These are phyloP conservation scores for Ilyonectria robusta DNA, from an alignment of 2,329 filamentous ascomycete genomes.

Conservation along the genomic window DNA sequence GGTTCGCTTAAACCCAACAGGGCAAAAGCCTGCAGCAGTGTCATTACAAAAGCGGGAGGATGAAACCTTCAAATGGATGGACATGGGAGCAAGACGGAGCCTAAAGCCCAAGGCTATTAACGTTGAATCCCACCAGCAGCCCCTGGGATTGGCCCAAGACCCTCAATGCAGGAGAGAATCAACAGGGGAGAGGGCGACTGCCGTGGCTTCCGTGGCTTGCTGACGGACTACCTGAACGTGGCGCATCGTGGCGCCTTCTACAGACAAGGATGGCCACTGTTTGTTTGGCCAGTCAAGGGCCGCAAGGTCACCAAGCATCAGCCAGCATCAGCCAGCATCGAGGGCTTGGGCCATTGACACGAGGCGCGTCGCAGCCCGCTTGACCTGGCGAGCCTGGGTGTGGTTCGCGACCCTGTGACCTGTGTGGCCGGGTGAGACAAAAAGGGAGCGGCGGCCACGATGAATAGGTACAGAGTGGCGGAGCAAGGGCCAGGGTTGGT, in stretches of 20 bases:
- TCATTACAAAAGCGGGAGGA: neutral
- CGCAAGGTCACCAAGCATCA: neutral
- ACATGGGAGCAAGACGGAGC: neutral
- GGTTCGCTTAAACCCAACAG: neutral
- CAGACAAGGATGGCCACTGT: constrained; percentile 24
- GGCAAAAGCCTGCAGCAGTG: neutral
- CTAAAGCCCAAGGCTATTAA: neutral
- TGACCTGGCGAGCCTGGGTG: constrained; percentile 1
- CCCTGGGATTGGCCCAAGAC: constrained; percentile 2
- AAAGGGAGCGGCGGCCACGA: constrained; percentile 6
- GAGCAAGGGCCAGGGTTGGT: constrained; percentile 24
- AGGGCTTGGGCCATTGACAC: constrained; percentile 19
- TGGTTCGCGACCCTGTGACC: neutral
- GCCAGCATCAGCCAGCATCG: constrained; percentile 8
- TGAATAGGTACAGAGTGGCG: constrained; percentile 20
- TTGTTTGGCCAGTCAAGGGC: neutral
- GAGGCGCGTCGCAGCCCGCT: constrained; percentile 1
- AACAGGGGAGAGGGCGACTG: constrained; percentile 22
- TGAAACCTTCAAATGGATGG: constrained; percentile 1
- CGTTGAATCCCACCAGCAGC: neutral
- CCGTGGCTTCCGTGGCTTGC: constrained; percentile 35
- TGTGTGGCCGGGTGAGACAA: neutral
- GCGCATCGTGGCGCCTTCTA: constrained; percentile 41
- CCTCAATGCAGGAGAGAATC: constrained; percentile 10
- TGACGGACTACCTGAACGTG: constrained; percentile 41